Evolutionary conservation across 495 filamentous ascomycete genomes (phyloP), one percentile per base, ranked within the genome.

Genomic region (Xylaria bambusicola): DNA sequence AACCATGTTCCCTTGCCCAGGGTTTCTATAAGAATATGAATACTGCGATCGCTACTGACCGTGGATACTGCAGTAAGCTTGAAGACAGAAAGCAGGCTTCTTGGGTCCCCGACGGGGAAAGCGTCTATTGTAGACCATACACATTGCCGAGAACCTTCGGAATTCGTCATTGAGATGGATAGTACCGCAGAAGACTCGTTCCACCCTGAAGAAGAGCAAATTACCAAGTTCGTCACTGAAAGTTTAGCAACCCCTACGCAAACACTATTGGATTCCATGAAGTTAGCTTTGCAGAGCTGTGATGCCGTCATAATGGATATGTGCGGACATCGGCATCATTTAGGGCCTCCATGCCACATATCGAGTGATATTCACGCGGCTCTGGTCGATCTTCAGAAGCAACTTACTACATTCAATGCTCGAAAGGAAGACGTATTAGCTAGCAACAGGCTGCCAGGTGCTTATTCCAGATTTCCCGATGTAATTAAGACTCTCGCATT

Each of bases 401-500:
- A 61, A 18, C 73, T 72, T 62, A 71, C 71, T 29, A 61, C 62
- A 40, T 74, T 72, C 44, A 65, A 69, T 50, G 56, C 68, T 48
- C 68, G 66, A 55, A 71, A 73, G 56, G 70, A 69, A 29, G 54
- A 49, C 8, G 61, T 71, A 36, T 61, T 69, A 41, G 52, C 56
- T 2, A 72, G 70, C 62, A 61, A 62, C 26, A 61, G 21, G 3
- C 42, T 80, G 8, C 71, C 71, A 12, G 63, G 67, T 40, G 73
- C 75, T 2, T 64, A 66, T 61, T 59, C 70, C 59, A 45, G 63
- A 56, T 64, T 54, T n/a, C 65, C 67, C 21, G 82, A 82, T 31
- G 74, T 84, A 2, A 76, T 84, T 6, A 72, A 79, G 26, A 67
- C 84, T 12, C 84, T 85, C 55, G 71, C 83, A 1, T 85, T 83